Percentiles rank a stretch among this genome's conserved stretches.
Conservation (phyloP, 805 yeast species). For the Wickerhamomyces alni region DNA sequence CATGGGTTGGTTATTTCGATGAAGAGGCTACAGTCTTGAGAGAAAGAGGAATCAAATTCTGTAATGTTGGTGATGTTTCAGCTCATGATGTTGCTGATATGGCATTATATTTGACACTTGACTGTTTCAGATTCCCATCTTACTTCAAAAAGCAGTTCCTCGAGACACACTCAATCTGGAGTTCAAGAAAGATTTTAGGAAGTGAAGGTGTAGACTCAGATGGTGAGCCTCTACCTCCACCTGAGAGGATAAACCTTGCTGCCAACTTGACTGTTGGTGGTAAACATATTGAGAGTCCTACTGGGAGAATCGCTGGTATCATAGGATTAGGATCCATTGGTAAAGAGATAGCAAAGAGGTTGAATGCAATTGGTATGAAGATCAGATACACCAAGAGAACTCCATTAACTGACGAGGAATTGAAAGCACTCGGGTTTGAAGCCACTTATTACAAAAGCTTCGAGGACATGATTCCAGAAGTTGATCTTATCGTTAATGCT, state of each 20-base stretch:
- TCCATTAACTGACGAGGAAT: slow-evolving; percentile 28
- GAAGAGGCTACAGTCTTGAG: slow-evolving; percentile 41
- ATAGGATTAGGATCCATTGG: slow-evolving; percentile 80
- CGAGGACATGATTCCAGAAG: slow-evolving; percentile 33
- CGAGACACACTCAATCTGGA: slow-evolving; percentile 35
- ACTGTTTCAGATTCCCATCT: slow-evolving; percentile 52
- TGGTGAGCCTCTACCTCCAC: slow-evolving; percentile 25
- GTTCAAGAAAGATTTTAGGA: slow-evolving; percentile 36
- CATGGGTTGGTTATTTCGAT: slow-evolving; percentile 58
- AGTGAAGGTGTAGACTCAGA: slow-evolving; percentile 25
- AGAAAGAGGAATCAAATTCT: slow-evolving; percentile 43
- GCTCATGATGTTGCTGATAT: slow-evolving; percentile 73
- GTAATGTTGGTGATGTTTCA: slow-evolving; percentile 56
- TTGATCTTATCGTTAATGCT: slow-evolving; percentile 58
- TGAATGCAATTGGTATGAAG: slow-evolving; percentile 57
- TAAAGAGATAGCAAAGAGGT: slow-evolving; percentile 49
- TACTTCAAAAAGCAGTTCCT: slow-evolving; percentile 39
- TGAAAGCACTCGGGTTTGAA: slow-evolving; percentile 36
- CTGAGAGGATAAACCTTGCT: slow-evolving; percentile 31
- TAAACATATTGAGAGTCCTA: slow-evolving; percentile 43
- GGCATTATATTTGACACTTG: slow-evolving; percentile 52
- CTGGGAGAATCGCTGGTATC: slow-evolving; percentile 51
- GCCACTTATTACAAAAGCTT: slow-evolving; percentile 42
- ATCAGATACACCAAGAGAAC: slow-evolving; percentile 57
- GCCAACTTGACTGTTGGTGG: slow-evolving; percentile 41